A percentile compares a stretch with the other conserved stretches of the same genome.
phyloP scores from a whole-genome alignment of 2,329 filamentous ascomycete genomes.

The Sporothrix dimorphospora region DNA sequence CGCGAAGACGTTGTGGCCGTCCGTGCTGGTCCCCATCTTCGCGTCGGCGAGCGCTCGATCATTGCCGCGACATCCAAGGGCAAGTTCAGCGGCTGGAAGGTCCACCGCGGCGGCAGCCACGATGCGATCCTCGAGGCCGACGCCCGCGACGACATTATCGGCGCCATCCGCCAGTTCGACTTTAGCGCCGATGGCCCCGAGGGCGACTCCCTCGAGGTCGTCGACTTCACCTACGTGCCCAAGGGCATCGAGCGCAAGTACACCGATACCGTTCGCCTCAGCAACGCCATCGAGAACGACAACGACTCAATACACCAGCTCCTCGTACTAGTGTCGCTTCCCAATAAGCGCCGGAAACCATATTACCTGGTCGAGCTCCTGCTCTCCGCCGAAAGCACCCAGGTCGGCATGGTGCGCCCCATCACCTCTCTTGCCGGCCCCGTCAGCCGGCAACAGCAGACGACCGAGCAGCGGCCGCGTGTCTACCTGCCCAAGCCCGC shows the following conservation, averaged over 20 bases:
- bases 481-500: conserved; percentile 78
- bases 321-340: conserved; percentile 63
- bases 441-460: conserved; percentile 41
- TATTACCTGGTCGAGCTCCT: conserved; percentile 77
- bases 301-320: conserved; percentile 61
- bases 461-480: conserved; percentile 55
- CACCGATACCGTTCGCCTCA: conserved; percentile 54
- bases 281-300: conserved; percentile 53
- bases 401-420: conserved; percentile 68
- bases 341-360: conserved; percentile 56
- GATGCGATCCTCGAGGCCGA: conserved; percentile 74
- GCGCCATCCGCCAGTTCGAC: conserved; percentile 61
- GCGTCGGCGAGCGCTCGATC: conserved; percentile 82
- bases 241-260: conserved; percentile 56
- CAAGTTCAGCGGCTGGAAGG: conserved; percentile 80
- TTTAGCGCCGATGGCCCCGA: conserved; percentile 53
- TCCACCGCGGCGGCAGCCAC: conserved; percentile 85
- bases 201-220: conserved; percentile 67
- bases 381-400: conserved; percentile 54
- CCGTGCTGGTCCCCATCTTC: conserved; percentile 69
- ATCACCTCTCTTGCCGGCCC: conserved; percentile 65
- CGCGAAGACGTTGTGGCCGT: conserved; percentile 81
- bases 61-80: conserved; percentile 78
- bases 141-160: conserved; percentile 64
- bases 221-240: conserved; percentile 77